Base-by-base conservation (phyloP, 225 moss, liverwort and hornwort genomes). In the Takakia lepidozioides region DNA sequence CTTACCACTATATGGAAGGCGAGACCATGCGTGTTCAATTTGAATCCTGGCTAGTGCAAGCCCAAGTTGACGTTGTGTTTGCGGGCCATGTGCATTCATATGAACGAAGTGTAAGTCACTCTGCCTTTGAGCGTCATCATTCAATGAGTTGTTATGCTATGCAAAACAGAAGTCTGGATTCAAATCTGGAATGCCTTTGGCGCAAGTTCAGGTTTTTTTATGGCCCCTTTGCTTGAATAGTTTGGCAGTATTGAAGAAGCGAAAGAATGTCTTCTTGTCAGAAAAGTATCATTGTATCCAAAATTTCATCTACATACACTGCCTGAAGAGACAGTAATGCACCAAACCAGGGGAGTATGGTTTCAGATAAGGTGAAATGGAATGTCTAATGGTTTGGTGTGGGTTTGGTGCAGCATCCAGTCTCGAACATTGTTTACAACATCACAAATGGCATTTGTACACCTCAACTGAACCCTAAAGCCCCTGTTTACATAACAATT, bases 1-100 rank as follows among this genome's bases (percentile, higher is more conserved):
- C 44, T 14, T 49, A 56, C 24, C 75, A 81, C 55, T 71, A 67
- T 27, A 29, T 71, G 46, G 80, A 81, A 48, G 80, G 80, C 16
- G 75, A 78, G 49, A 51, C 68, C n/a, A 68, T 68, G 68, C 68
- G 78, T 11, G 60, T 65, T 19, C 35, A 43, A 5, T 54, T 78
- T 14, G 78, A 78, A 36, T 14, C 52, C 1, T 68, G 49, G 18
- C 25, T 73, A 2, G 45, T 43, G 16, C 0, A 65, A 9, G 61
- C 57, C 54, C 42, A 61, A 23, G 78, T 78, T 39, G 78, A 78
- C 30, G 46, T 72, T 22, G 61, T 78, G 2, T 78, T 73, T 48
- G 15, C 49, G 8, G 49, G 49, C 28, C 49, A 50, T 29, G 49
- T 50, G 26, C 49, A 50, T 27, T 25, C 49, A 2, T 50, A 50